A percentile compares a stretch with the other conserved stretches of the same genome.
Conservation (phyloP, 306 rosid genomes). For the Acmispon strigosus region DNA sequence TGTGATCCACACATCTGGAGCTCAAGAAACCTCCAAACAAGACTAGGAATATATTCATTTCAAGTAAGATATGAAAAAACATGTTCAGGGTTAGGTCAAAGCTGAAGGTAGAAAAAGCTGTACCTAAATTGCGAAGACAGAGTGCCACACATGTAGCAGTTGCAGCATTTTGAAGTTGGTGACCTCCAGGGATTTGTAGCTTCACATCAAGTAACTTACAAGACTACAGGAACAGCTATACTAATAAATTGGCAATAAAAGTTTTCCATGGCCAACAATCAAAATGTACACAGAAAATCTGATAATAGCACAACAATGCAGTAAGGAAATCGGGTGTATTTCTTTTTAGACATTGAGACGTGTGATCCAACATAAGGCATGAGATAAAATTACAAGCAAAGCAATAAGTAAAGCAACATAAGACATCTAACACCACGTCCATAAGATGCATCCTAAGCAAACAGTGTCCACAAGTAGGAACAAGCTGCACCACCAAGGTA, state of each 20-base stretch:
- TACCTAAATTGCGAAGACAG: constrained; percentile 62
- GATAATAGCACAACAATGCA: not conserved
- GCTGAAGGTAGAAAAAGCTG: constrained; percentile 7
- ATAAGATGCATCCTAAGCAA: constrained; percentile 10
- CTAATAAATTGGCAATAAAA: constrained; percentile 14
- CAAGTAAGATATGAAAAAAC: not conserved
- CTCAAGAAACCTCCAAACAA: constrained; percentile 14
- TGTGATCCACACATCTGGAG: constrained; percentile 7
- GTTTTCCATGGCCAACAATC: not conserved
- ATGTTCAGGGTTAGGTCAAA: not conserved
- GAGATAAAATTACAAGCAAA: no score
- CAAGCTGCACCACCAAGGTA: constrained; percentile 2
- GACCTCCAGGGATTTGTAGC: constrained; percentile 74
- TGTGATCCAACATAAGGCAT: not conserved
- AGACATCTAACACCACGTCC: not conserved
- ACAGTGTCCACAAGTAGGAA: not conserved
- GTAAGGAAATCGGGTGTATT: not conserved
- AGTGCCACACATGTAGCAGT: constrained; percentile 77
- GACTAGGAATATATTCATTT: not conserved
- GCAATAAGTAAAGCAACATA: no score
- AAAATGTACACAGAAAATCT: not conserved
- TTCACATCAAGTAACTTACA: constrained; percentile 58
- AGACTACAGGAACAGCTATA: constrained; percentile 41
- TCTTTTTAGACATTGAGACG: constrained; percentile 7
- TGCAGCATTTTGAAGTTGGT: constrained; percentile 84